Conservation (phyloP, 2,329 filamentous ascomycete genomes). For the Stachybotrys chartarum region DNA sequence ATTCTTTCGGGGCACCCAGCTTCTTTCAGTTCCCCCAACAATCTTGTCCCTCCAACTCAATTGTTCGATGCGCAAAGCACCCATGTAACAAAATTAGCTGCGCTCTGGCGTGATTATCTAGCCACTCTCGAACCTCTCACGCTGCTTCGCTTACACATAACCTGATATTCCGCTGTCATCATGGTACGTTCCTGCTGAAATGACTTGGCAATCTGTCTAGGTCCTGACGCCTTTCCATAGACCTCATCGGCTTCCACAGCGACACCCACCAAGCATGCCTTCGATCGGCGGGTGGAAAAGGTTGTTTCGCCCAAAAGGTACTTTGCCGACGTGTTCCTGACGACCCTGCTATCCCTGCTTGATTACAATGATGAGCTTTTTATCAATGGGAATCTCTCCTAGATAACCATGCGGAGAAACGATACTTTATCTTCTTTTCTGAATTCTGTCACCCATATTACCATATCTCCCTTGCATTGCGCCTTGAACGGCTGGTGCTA, state of each 20-base stretch:
- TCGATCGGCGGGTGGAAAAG: conserved; percentile 75
- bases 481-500: not conserved
- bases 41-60: not conserved
- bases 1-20: not conserved
- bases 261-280: conserved; percentile 63
- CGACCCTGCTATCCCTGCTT: conserved; percentile 1
- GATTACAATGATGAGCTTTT: conserved; percentile 64
- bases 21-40: not conserved
- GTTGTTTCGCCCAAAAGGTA: conserved; percentile 88
- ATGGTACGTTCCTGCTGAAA: not conserved
- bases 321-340: conserved; percentile 19
- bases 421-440: conserved; percentile 62
- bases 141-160: too few relatives aligned
- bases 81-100: not conserved
- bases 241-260: conserved; percentile 67
- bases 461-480: conserved; percentile 1
- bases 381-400: conserved; percentile 99
- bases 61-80: not conserved
- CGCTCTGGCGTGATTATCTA: not conserved
- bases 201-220: too few relatives aligned
- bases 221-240: conserved; percentile 25
- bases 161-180: too few relatives aligned
- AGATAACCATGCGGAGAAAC: conserved; percentile 86
- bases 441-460: conserved; percentile 28
- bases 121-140: too few relatives aligned